Base-by-base conservation (phyloP, 2,329 filamentous ascomycete genomes). In the Seiridium unicorne region DNA sequence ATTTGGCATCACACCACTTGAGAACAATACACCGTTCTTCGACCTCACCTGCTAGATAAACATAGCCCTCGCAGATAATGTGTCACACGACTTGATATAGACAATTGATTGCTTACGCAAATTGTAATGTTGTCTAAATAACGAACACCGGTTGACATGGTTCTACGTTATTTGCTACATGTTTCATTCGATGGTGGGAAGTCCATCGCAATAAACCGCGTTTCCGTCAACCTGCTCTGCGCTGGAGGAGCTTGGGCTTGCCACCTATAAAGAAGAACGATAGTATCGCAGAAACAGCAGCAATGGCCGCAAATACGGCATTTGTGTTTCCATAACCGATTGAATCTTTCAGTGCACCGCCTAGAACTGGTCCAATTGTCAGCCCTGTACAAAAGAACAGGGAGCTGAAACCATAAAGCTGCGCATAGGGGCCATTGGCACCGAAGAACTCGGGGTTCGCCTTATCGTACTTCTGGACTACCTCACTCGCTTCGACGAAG, bases 331-430 rank as follows among this genome's bases (percentile, higher is more conserved):
- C 83, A 68, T 85, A 87, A 0, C 84, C 83, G 60, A 86, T 74
- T 0, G 61, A 68, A 46, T 83, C 77, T 64, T 79, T 82, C 64
- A 87, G 65, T 8, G 67, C 68, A 0, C 86, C 86, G 6, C 80
- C 82, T 55, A 85, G 69, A 11, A 88, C 68, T 0, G 87, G 87
- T 0, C 88, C 88, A 5, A 88, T 57, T 0, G 85, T 82, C 56
- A 89, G 72, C 0, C 88, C 87, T 0, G 77, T 72, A 61, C 81
- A 83, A 69, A 87, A 89, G 0, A 85, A 79, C 77, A 89, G 81
- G n/a, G 81, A 85, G 65, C 85, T 87, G 61, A 89, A 74, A 3
- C 84, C 86, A 68, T 89, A 90, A 0, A 89, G 76, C 70, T 89
- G 87, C 2, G 86, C 86, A 67, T 88, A 88, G 0, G 86, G 86